Evolutionary conservation across 2,329 filamentous ascomycete genomes (phyloP).

Genomic region (Acephala macrosclerotiorum): DNA sequence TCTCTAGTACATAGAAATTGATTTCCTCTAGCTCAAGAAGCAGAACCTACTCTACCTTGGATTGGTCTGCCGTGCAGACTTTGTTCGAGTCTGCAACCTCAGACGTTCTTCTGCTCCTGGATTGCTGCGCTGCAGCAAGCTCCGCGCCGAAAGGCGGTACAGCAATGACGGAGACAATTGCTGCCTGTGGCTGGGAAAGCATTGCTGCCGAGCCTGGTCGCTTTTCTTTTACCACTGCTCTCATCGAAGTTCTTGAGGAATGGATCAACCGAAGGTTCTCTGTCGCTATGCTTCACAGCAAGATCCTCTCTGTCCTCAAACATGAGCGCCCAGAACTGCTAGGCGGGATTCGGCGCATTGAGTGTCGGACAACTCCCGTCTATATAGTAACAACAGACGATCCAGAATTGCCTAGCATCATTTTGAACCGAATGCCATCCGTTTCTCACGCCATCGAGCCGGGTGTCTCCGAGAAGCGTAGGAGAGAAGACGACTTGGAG

Average conservation of each 20-base stretch:
- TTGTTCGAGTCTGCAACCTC: slow-evolving; percentile 11
- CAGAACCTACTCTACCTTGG: slow-evolving; percentile 6
- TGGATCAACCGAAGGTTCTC: slow-evolving; percentile 34
- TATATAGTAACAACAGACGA: slow-evolving; percentile 25
- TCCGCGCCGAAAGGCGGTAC: slow-evolving; percentile 13
- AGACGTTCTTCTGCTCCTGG: slow-evolving; percentile 9
- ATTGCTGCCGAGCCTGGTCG: slow-evolving; percentile 26
- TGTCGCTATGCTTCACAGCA: slow-evolving; percentile 36
- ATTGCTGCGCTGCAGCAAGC: slow-evolving; percentile 14
- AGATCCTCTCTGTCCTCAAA: slow-evolving; percentile 30
- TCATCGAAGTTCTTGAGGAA: slow-evolving; percentile 32
- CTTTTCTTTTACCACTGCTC: slow-evolving; percentile 32
- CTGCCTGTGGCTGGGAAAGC: slow-evolving; percentile 30
- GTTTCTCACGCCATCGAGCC: not conserved
- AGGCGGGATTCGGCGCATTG: slow-evolving; percentile 1
- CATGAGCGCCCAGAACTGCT: slow-evolving; percentile 12
- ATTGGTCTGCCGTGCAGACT: slow-evolving; percentile 11
- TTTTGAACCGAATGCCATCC: slow-evolving; percentile 13
- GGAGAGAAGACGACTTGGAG: not conserved
- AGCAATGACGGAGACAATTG: slow-evolving; percentile 26
- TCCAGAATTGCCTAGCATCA: slow-evolving; percentile 23
- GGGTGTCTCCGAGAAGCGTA: not conserved
- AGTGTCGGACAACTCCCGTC: slow-evolving; percentile 22
- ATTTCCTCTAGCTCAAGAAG: not conserved
- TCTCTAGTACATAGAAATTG: not conserved